phyloP scores from a whole-genome alignment of 2,329 filamentous ascomycete species.

The Alternaria atra region DNA sequence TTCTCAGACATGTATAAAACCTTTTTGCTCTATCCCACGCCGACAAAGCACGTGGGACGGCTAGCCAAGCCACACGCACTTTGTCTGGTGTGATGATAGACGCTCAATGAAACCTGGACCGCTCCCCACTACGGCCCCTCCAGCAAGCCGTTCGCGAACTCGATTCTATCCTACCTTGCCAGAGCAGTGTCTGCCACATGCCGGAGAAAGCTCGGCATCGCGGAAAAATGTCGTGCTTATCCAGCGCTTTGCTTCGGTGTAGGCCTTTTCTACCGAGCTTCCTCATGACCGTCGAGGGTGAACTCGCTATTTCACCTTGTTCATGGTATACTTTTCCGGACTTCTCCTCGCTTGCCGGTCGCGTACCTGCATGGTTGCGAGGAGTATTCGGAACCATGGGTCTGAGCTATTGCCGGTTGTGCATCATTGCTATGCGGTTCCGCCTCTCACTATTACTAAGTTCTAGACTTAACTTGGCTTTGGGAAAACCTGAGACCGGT shows the following conservation, averaged over 20 bases:
- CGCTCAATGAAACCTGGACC: conserved; percentile 10
- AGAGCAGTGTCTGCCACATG: background rate
- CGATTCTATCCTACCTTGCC: conserved; percentile 25
- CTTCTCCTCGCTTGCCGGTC: conserved; percentile 11
- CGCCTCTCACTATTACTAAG: background rate
- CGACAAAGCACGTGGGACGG: conserved; percentile 14
- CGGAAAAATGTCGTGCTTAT: conserved; percentile 22
- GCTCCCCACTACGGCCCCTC: conserved; percentile 4
- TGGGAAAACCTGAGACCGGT: background rate
- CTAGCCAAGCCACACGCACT: conserved; percentile 22
- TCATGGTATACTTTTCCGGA: conserved; percentile 17
- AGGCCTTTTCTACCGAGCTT: conserved; percentile 20
- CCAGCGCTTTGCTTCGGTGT: conserved; percentile 41
- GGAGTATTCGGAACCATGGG: conserved; percentile 8
- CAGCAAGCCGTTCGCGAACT: conserved; percentile 17
- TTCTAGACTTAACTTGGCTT: background rate
- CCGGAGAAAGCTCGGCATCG: conserved; percentile 34
- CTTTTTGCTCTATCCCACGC: conserved; percentile 35
- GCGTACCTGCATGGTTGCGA: conserved; percentile 20
- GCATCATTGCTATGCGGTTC: conserved; percentile 2
- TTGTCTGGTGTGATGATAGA: conserved; percentile 1
- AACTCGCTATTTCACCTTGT: conserved; percentile 9
- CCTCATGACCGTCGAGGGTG: conserved; percentile 5
- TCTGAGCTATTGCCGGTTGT: background rate
- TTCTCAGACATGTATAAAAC: conserved; percentile 32